Conservation (phyloP, 805 yeast species). For the Isabelozyma pseudorhagii region DNA sequence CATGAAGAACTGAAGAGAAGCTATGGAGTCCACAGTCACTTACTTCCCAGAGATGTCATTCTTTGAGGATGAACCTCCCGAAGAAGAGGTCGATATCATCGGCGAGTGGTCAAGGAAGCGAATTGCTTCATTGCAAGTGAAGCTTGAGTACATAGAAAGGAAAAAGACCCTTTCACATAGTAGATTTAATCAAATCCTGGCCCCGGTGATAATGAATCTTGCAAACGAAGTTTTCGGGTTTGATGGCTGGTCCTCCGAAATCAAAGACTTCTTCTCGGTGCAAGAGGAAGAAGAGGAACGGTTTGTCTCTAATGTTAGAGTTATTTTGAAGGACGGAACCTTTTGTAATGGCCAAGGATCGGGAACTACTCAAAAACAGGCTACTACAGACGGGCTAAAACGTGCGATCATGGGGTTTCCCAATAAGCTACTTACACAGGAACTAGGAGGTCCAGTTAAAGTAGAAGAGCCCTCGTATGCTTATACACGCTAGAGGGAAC, state of each 20-base stretch:
- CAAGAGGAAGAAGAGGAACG: conserved; percentile 11
- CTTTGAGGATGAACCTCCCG: conserved; percentile 9
- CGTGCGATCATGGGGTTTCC: conserved; percentile 38
- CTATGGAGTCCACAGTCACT: conserved; percentile 5
- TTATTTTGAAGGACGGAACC: conserved; percentile 46
- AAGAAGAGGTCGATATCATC: conserved; percentile 15
- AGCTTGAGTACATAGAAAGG: conserved; percentile 37
- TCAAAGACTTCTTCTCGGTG: conserved; percentile 12
- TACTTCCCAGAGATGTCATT: conserved; percentile 21
- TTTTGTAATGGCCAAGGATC: conserved; percentile 32
- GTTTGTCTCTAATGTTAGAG: conserved; percentile 21
- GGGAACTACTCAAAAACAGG: conserved; percentile 48
- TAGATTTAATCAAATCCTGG: neutral
- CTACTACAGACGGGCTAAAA: conserved; percentile 44
- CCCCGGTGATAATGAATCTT: conserved; percentile 22
- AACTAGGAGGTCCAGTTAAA: conserved; percentile 7
- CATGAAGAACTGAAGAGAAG: neutral
- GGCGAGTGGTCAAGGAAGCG: conserved; percentile 46
- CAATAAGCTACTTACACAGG: conserved; percentile 23
- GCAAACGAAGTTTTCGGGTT: conserved; percentile 55
- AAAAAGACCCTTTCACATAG: conserved; percentile 6
- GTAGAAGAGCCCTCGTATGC: too few relatives aligned
- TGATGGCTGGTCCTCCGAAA: conserved; percentile 54
- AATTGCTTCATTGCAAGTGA: conserved; percentile 48
- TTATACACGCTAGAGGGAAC: too few relatives aligned